Conservation (phyloP, 2,329 filamentous ascomycete genomes). For the Bertia moriformis region DNA sequence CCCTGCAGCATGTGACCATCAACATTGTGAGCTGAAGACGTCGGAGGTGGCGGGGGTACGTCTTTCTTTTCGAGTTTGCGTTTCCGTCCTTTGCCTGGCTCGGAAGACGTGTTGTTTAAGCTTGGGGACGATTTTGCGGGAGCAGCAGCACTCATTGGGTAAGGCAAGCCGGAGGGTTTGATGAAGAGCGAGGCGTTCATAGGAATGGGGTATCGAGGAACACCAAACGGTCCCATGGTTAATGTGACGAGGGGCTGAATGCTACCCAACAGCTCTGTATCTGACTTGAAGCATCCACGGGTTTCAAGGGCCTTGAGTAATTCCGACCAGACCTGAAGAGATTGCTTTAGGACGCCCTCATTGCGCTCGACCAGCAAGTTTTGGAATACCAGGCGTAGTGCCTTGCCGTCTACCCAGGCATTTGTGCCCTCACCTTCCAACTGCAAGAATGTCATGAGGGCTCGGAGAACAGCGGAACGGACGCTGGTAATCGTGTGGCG, state of each 20-base stretch:
- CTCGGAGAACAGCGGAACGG: constrained; percentile 80
- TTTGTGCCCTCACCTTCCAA: constrained; percentile 68
- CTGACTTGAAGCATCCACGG: constrained; percentile 48
- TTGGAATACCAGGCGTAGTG: constrained; percentile 79
- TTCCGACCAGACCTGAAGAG: constrained; percentile 74
- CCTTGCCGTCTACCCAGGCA: constrained; percentile 84
- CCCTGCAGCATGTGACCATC: constrained; percentile 97
- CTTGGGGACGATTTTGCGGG: constrained; percentile 33
- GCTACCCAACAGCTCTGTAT: constrained; percentile 59
- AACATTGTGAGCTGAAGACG: constrained; percentile 74
- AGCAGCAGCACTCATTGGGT: constrained; percentile 36
- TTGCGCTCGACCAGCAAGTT: constrained; percentile 91
- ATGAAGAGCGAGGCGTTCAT: constrained; percentile 86
- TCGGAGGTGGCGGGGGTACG: constrained; percentile 20
- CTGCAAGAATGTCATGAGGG: constrained; percentile 80
- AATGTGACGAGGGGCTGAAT: constrained; percentile 71
- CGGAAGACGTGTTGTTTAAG: constrained; percentile 42
- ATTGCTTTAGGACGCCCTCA: constrained; percentile 65
- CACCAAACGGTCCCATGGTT: constrained; percentile 79
- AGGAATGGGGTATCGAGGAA: constrained; percentile 75
- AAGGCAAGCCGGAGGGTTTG: constrained; percentile 79
- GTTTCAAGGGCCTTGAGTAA: constrained; percentile 53
- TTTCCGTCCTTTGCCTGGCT: constrained; percentile 66
- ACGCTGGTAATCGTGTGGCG: constrained; percentile 95
- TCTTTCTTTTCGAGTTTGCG: constrained; percentile 61